These are phyloP conservation scores for Chloromonas sp. DNA, from an alignment of 163 green algal genomes.

Conservation along the genomic window DNA sequence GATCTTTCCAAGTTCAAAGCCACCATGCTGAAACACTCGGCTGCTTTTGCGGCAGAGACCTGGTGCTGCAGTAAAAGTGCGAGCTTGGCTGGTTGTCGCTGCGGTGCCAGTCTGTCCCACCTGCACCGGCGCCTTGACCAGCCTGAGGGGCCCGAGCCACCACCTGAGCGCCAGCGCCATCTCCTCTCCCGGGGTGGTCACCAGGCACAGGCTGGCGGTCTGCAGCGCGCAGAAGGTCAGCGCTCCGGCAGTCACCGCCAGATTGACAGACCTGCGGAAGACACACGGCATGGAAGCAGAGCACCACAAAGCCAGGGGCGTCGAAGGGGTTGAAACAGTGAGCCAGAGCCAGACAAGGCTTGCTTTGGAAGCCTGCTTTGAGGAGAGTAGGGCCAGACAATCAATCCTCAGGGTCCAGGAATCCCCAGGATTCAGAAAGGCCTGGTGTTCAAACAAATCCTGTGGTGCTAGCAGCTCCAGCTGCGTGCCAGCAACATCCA, in stretches of 20 bases:
- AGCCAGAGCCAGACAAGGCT: too few species aligned
- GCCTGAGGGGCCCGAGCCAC: conserved; percentile 59
- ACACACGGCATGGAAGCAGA: neutral
- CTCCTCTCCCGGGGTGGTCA: conserved; percentile 77
- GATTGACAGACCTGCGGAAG: conserved; percentile 48
- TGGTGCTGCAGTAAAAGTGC: too few species aligned
- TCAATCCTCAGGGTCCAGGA: too few species aligned
- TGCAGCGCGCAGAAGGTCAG: conserved; percentile 61
- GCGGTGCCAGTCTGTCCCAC: neutral
- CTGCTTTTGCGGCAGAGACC: neutral
- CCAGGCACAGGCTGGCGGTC: conserved; percentile 72
- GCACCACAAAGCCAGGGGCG: too few species aligned
- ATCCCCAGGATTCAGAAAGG: too few species aligned
- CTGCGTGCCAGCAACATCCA: too few species aligned
- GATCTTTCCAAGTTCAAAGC: too few species aligned
- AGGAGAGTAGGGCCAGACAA: too few species aligned
- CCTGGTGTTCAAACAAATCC: too few species aligned
- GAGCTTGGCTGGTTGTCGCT: neutral
- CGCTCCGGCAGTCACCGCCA: conserved; percentile 49
- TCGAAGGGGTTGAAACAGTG: too few species aligned
- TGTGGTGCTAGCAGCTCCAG: too few species aligned
- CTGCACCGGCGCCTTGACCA: conserved; percentile 50
- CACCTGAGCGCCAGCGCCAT: conserved; percentile 63
- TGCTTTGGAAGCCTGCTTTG: too few species aligned
- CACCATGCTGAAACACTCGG: neutral